A percentile compares a stretch with the other conserved stretches of the same genome.
Evolutionary conservation across 371 early-diverging fungal species (phyloP).

Genomic region (Circinella minor): DNA sequence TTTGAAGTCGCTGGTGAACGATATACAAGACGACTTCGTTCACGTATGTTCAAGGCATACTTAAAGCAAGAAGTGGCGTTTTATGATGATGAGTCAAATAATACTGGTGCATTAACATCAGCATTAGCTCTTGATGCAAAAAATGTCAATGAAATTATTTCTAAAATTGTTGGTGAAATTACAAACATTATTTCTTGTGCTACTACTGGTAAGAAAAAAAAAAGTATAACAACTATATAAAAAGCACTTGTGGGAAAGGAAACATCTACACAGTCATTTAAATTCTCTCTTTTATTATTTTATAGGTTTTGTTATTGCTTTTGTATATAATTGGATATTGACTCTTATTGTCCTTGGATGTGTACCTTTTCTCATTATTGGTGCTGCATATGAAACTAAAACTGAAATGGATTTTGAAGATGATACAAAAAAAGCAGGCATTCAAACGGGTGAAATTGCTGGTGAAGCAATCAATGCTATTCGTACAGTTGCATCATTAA

Average conservation of each 20-base stretch:
- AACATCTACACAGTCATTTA: no score
- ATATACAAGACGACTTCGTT: constrained; percentile 58
- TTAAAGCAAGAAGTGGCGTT: constrained; percentile 80
- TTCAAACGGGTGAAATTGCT: constrained; percentile 65
- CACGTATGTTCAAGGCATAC: constrained; percentile 51
- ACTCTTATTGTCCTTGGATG: constrained; percentile 48
- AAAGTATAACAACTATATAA: background rate
- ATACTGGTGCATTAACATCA: constrained; percentile 77
- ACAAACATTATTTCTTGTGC: constrained; percentile 50
- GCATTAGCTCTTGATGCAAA: constrained; percentile 80
- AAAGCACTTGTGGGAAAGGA: no score
- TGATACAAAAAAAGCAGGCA: constrained; percentile 57
- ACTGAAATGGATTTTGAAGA: constrained; percentile 38
- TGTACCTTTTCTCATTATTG: constrained; percentile 40
- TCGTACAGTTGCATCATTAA: constrained; percentile 78
- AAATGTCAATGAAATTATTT: constrained; percentile 65
- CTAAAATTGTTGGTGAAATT: constrained; percentile 62
- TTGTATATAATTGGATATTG: constrained; percentile 49
- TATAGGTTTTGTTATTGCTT: constrained; percentile 35
- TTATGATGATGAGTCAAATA: constrained; percentile 82
- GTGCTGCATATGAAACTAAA: constrained; percentile 26
- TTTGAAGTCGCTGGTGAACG: constrained; percentile 53
- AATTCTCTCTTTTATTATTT: background rate
- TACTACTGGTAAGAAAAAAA: constrained; percentile 24
- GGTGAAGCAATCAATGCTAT: constrained; percentile 69